phyloP scores from a whole-genome alignment of 768 basidiomycete genomes.

The Clathrus columnatus region DNA sequence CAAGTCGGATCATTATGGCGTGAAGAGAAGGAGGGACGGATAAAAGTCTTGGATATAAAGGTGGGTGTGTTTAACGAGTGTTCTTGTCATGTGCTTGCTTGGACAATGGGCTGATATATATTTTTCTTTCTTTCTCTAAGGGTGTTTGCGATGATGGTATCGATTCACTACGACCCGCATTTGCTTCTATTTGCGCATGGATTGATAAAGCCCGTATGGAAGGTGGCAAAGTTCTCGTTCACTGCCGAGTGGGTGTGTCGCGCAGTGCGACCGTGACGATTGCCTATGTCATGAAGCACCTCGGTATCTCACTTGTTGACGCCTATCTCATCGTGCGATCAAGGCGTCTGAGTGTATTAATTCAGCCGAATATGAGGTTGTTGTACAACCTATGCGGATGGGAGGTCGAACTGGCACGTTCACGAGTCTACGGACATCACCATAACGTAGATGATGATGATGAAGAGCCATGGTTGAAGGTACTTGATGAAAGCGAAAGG shows the following conservation, averaged over 20 bases:
- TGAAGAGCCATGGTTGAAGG: neutral
- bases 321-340: slow-evolving; percentile 92
- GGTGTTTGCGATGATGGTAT: slow-evolving; percentile 95
- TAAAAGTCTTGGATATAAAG: slow-evolving; percentile 86
- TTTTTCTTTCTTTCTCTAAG: slow-evolving; percentile 9
- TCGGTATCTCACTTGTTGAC: slow-evolving; percentile 76
- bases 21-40: slow-evolving; percentile 81
- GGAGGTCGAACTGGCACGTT: slow-evolving; percentile 87
- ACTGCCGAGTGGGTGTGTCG: slow-evolving; percentile 99
- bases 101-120: neutral
- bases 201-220: slow-evolving; percentile 76
- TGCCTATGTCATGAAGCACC: slow-evolving; percentile 95
- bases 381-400: slow-evolving; percentile 91
- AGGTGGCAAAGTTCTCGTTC: slow-evolving; percentile 88
- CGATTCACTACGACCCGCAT: slow-evolving; percentile 83
- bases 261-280: slow-evolving; percentile 94
- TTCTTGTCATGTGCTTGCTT: neutral
- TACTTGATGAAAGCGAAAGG: slow-evolving; percentile 2
- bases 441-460: neutral
- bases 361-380: slow-evolving; percentile 94
- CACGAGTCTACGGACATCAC: slow-evolving; percentile 32
- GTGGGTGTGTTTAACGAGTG: slow-evolving; percentile 9
- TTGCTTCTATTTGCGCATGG: slow-evolving; percentile 86
- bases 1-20: slow-evolving; percentile 64
- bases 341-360: slow-evolving; percentile 79